Conservation (phyloP, 164 flowering plant genomes). For the Hamamelis virginiana region DNA sequence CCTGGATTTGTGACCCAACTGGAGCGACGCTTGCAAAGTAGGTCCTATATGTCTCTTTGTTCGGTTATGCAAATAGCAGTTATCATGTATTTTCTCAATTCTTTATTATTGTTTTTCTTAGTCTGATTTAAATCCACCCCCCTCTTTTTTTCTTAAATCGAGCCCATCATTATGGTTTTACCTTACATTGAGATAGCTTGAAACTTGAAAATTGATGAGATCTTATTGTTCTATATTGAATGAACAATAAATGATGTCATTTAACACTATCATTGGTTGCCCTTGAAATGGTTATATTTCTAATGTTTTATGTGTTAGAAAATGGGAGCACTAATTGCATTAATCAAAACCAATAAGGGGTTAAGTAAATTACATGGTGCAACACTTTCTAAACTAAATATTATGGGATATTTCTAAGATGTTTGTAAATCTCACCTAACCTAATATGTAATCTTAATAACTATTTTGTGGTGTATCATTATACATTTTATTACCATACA, state of each 20-base stretch:
- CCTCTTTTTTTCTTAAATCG: background rate
- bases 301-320: background rate
- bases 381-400: too few relatives aligned
- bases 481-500: too few relatives aligned
- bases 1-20: slow-evolving; percentile 75
- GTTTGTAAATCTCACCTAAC: background rate
- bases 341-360: too few relatives aligned
- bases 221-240: background rate
- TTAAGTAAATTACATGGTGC: too few relatives aligned
- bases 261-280: background rate
- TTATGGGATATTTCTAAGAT: background rate
- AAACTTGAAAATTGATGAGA: background rate
- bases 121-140: background rate
- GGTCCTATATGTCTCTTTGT: slow-evolving; percentile 16
- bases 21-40: slow-evolving; percentile 67
- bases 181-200: background rate
- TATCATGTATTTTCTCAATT: background rate
- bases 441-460: background rate
- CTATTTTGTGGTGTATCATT: background rate
- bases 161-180: background rate
- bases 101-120: background rate
- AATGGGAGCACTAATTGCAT: background rate
- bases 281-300: background rate
- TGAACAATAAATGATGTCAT: background rate
- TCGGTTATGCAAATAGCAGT: background rate